These are phyloP conservation scores for Macadamia tetraphylla DNA, from an alignment of 164 flowering plant genomes.

Conservation along the genomic window DNA sequence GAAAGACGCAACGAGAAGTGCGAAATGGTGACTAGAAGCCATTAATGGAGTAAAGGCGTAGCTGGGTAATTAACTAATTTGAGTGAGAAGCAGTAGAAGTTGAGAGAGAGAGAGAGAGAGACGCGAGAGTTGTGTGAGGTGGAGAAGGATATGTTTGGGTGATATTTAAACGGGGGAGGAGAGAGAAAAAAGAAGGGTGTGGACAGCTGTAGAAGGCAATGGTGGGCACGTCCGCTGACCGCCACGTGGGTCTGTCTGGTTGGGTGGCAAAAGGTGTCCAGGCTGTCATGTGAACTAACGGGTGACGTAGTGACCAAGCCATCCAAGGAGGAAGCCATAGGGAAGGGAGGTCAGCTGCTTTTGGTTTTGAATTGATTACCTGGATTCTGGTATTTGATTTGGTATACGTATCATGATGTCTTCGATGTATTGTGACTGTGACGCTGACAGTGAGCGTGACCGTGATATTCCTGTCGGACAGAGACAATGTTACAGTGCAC, in stretches of 20 bases:
- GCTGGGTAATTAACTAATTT: background rate
- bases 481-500: too few relatives aligned
- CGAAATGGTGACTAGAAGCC: background rate
- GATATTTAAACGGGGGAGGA: background rate
- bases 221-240: background rate
- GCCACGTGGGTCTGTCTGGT: background rate
- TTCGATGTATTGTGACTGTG: too few relatives aligned
- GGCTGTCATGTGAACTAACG: background rate
- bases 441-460: too few relatives aligned
- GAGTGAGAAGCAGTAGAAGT: background rate
- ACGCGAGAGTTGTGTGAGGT: background rate
- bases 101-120: background rate
- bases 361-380: too few relatives aligned
- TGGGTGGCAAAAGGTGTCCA: background rate
- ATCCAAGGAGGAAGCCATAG: too few relatives aligned
- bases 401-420: too few relatives aligned
- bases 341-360: too few relatives aligned
- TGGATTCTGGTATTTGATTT: too few relatives aligned
- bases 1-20: background rate
- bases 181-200: background rate
- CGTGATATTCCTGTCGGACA: too few relatives aligned
- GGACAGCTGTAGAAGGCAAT: constrained; percentile 7
- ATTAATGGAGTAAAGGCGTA: background rate
- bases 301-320: constrained; percentile 7
- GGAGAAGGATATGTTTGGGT: too few relatives aligned